These are phyloP conservation scores for Dysphania ambrosioides DNA, from an alignment of 148 eudicot species.

Conservation along the genomic window DNA sequence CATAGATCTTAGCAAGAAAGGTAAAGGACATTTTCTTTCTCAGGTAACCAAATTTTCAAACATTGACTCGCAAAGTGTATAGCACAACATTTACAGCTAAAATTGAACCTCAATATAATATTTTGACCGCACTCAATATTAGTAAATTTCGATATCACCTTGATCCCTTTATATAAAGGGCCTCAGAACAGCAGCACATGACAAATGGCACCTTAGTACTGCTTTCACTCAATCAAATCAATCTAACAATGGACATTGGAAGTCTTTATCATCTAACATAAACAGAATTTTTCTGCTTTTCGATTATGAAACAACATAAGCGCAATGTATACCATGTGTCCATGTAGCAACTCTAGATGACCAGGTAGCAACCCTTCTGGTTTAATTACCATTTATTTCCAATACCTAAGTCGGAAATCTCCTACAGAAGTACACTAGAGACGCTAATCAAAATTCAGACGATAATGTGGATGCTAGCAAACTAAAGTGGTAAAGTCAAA, in stretches of 20 bases:
- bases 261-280: not conserved
- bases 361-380: not conserved
- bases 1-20: not conserved
- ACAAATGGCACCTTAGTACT: not conserved
- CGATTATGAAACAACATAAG: not conserved
- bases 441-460: not conserved
- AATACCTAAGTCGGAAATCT: not conserved
- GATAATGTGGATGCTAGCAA: not conserved
- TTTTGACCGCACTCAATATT: not conserved
- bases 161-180: not conserved
- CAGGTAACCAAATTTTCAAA: not conserved
- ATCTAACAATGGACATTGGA: not conserved
- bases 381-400: not conserved
- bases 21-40: not conserved
- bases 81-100: not conserved
- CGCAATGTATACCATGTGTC: not conserved
- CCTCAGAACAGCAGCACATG: not conserved
- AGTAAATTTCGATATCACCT: not conserved
- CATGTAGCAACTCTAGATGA: not conserved
- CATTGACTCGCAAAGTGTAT: not conserved
- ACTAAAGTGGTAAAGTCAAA: not conserved
- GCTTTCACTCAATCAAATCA: not conserved
- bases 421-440: not conserved
- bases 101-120: not conserved
- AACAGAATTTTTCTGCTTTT: no score